phyloP scores from a whole-genome alignment of 2,329 filamentous ascomycete species.

The Aspergillus piperis region DNA sequence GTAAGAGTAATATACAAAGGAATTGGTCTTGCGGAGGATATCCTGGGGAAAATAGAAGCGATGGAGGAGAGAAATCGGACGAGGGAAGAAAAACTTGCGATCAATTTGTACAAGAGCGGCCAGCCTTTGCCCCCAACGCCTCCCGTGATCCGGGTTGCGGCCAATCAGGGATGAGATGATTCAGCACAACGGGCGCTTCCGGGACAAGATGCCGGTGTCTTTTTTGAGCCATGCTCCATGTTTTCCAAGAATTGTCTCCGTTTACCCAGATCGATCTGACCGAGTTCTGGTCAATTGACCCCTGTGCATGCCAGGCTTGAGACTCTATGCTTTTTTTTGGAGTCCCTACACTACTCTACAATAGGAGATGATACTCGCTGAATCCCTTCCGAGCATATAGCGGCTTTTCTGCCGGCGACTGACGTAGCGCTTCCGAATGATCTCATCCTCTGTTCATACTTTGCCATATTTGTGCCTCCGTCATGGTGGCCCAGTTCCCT shows the following conservation, averaged over 20 bases:
- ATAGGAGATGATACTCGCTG: background rate
- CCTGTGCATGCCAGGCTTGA: background rate
- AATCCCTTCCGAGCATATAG: background rate
- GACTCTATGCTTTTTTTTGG: background rate
- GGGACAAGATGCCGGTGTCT: slow-evolving; percentile 25
- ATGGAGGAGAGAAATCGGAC: slow-evolving; percentile 17
- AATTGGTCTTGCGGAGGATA: slow-evolving; percentile 29
- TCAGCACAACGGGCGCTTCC: slow-evolving; percentile 39
- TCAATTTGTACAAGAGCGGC: slow-evolving; percentile 36
- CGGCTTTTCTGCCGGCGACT: background rate
- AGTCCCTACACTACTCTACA: background rate
- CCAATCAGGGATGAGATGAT: slow-evolving; percentile 42
- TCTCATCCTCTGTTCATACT: slow-evolving; percentile 9
- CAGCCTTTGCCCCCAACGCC: slow-evolving; percentile 30
- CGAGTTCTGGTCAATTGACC: background rate
- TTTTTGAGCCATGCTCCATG: slow-evolving; percentile 9
- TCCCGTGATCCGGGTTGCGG: slow-evolving; percentile 34
- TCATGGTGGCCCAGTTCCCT: background rate
- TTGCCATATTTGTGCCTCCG: background rate
- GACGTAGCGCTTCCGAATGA: slow-evolving; percentile 7
- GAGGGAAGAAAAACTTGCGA: slow-evolving; percentile 35
- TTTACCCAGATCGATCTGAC: background rate
- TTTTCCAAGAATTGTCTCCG: background rate
- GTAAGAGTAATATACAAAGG: slow-evolving; percentile 26
- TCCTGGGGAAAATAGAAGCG: slow-evolving; percentile 20